Base-by-base conservation (phyloP, 2,329 filamentous ascomycete species). In the Beauveria australis region DNA sequence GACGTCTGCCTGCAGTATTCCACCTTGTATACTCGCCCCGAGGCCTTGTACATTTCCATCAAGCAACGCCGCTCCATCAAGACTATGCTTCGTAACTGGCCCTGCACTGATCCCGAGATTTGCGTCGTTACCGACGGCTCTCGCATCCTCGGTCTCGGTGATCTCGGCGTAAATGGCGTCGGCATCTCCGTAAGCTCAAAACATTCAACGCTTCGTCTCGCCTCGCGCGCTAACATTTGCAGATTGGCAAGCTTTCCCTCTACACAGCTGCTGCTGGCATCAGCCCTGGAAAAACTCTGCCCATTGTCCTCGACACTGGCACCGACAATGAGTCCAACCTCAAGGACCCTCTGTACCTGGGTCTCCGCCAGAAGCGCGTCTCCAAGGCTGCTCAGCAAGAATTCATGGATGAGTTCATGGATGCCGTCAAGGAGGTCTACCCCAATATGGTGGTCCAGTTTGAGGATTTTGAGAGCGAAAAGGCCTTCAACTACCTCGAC, bases 371-470 rank as follows among this genome's bases (percentile, higher is more conserved):
- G 68, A 89, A 89, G 76, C 93, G 95, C 71, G 83, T 93, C 59
- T 81, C 88, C 8, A 78, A 88, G 22, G 82, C 88, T 58, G 87
- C 93, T 68, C 91, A 96, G 78, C 86, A 88, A 72, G 90, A 91
- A 65, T 97, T 97, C 76, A 85, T 97, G 79, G 94, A 97, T 72
- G 94, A 97, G 80, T 88, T 99, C 79, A 97, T 99, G 94, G 83
- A 85, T 69, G 93, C 94, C 61, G 83, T 91, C 63, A 89, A 88
- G 61, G 91, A 96, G 37, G 82, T 86, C 33, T 86, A 77, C 73
- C 84, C 82, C 30, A 76, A 81, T 16, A 87, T 82, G 84, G 75
- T 88, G 51, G 90, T 97, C 64, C 94, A 97, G 73, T 97, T 96
- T 69, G 93, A 97, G 74, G 94, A 97, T 72, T 97, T 96, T 76